Percentiles rank a stretch among this genome's conserved stretches.
These are phyloP conservation scores for Cutaneotrichosporon arboriforme DNA, from an alignment of 1,284 basidiomycete species.

Conservation along the genomic window DNA sequence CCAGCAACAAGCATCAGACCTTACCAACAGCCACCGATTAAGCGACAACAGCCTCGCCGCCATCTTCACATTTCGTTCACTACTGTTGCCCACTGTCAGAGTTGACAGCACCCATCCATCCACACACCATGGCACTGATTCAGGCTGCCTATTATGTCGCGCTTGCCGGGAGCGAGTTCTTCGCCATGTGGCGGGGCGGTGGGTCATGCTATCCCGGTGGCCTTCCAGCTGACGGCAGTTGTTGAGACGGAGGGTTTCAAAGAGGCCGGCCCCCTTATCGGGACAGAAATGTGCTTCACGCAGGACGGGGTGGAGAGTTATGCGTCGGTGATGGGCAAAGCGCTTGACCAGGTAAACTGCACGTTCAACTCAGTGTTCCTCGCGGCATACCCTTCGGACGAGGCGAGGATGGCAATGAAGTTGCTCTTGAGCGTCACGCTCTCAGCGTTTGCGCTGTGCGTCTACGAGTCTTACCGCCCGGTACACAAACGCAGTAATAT, in stretches of 20 bases:
- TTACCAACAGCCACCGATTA: too few species aligned
- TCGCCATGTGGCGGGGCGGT: too few species aligned
- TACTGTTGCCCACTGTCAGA: too few species aligned
- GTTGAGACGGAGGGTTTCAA: not conserved
- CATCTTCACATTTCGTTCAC: too few species aligned
- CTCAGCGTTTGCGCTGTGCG: not conserved
- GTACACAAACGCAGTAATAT: not conserved
- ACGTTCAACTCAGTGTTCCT: constrained; percentile 9
- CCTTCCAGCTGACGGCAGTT: not conserved
- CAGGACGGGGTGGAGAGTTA: constrained; percentile 1
- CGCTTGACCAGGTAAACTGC: constrained; percentile 8
- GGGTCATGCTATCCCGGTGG: too few species aligned
- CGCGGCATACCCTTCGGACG: not conserved
- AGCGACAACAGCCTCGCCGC: too few species aligned
- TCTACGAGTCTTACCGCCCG: constrained; percentile 8
- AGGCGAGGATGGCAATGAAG: constrained; percentile 4
- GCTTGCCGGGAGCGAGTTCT: too few species aligned
- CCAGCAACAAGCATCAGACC: too few species aligned
- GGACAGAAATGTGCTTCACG: constrained; percentile 1
- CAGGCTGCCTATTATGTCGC: too few species aligned
- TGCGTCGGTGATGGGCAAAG: not conserved
- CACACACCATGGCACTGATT: too few species aligned
- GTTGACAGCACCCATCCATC: too few species aligned
- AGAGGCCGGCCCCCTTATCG: not conserved
- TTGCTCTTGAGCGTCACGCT: constrained; percentile 5